Percentiles rank a stretch among this genome's conserved stretches.
Evolutionary conservation across 768 basidiomycete species (phyloP).

Genomic region (Tylopilus vinaceipallidus): DNA sequence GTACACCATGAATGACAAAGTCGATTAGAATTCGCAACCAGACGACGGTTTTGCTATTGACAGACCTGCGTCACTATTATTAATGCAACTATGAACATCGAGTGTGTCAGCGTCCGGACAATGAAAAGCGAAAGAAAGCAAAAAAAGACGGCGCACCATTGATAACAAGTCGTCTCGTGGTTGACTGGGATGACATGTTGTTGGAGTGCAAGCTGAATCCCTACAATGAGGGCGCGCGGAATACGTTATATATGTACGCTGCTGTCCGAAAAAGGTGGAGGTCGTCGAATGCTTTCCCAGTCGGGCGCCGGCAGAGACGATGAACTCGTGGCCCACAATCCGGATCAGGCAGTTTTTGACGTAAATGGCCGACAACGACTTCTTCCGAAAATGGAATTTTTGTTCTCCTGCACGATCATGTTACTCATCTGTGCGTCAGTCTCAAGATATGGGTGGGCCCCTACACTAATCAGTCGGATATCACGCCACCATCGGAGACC

Average conservation of each 20-base stretch:
- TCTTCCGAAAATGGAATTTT: conserved; percentile 13
- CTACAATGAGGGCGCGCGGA: background rate
- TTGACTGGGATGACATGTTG: conserved; percentile 30
- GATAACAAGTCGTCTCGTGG: conserved; percentile 43
- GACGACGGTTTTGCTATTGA: background rate
- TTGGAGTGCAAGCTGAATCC: background rate
- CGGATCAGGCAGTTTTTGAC: too few species aligned
- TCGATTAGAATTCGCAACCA: background rate
- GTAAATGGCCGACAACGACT: background rate
- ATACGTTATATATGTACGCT: background rate
- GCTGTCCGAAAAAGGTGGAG: background rate
- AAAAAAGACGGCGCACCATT: conserved; percentile 37
- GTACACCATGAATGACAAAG: background rate
- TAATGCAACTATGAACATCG: conserved; percentile 42
- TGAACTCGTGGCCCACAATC: too few species aligned
- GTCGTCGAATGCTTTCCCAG: background rate
- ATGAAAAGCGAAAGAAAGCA: background rate
- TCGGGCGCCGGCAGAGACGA: background rate
- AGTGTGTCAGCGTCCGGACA: conserved; percentile 7
- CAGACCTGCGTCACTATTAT: conserved; percentile 53
- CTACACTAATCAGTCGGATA: too few species aligned
- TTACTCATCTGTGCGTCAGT: too few species aligned
- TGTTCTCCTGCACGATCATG: too few species aligned
- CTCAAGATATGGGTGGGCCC: too few species aligned
- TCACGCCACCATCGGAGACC: too few species aligned